Conservation (phyloP, 202 grass and related monocot species). For the Saccharum hybrid region DNA sequence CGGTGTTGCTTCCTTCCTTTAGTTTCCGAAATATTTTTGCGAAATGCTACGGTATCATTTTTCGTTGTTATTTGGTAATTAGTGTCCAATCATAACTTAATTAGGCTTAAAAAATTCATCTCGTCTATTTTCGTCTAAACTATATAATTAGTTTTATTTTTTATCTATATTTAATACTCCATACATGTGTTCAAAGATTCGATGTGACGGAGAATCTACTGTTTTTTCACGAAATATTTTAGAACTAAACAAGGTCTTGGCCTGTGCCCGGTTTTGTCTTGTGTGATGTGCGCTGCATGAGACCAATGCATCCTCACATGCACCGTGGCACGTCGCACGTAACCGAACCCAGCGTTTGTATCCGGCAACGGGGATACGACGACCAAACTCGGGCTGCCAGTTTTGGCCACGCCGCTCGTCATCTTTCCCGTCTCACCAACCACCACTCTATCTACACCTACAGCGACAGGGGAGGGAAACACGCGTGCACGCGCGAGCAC, state of each 20-base stretch:
- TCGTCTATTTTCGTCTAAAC: too few relatives aligned
- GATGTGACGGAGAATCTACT: too few relatives aligned
- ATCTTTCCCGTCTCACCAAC: background rate
- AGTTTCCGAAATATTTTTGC: too few relatives aligned
- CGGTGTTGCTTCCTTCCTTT: background rate
- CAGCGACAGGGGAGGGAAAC: background rate
- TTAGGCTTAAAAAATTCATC: too few relatives aligned
- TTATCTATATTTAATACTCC: too few relatives aligned
- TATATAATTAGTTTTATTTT: too few relatives aligned
- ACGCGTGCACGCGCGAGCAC: background rate
- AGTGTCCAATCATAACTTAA: too few relatives aligned
- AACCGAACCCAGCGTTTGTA: background rate
- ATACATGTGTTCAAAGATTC: too few relatives aligned
- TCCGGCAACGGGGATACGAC: slow-evolving; percentile 6
- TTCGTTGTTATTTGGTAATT: too few relatives aligned
- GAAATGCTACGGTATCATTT: too few relatives aligned
- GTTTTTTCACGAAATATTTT: too few relatives aligned
- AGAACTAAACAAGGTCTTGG: background rate
- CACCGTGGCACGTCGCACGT: background rate
- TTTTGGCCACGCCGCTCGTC: slow-evolving; percentile 22
- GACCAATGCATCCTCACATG: slow-evolving; percentile 15
- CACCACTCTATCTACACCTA: background rate
- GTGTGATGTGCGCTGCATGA: background rate
- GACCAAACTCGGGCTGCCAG: background rate
- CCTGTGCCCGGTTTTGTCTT: slow-evolving; percentile 22